A percentile compares a stretch with the other conserved stretches of the same genome.
Evolutionary conservation across 768 basidiomycete species (phyloP).

Genomic region (Kwoniella botswanensis): DNA sequence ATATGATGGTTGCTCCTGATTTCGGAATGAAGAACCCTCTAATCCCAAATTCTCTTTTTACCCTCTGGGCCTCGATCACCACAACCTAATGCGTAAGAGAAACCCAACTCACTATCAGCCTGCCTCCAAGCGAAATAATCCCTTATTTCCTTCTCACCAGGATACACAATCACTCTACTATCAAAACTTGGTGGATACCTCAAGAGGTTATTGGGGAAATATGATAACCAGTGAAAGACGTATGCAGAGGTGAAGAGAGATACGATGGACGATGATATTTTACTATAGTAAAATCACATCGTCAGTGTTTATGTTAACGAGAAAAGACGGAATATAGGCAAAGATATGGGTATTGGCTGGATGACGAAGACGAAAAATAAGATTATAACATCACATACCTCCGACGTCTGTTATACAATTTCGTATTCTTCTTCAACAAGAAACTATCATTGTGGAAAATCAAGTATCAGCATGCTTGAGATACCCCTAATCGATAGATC

Average conservation of each 20-base stretch:
- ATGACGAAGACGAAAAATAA: not conserved
- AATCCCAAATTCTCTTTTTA: too few species aligned
- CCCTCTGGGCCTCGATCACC: too few species aligned
- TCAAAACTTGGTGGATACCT: constrained; percentile 91
- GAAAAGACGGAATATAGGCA: not conserved
- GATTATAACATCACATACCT: constrained; percentile 52
- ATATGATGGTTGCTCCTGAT: too few species aligned
- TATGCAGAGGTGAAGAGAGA: constrained; percentile 91
- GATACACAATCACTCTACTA: constrained; percentile 83
- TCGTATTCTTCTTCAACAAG: constrained; percentile 74
- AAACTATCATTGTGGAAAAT: constrained; percentile 65
- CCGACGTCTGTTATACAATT: constrained; percentile 79
- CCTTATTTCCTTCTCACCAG: constrained; percentile 69
- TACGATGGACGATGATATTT: constrained; percentile 80
- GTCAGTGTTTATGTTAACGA: not conserved
- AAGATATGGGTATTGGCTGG: too few species aligned
- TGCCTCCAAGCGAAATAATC: constrained; percentile 98
- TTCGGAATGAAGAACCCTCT: too few species aligned
- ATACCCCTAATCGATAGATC: not conserved
- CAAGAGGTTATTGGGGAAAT: constrained; percentile 70
- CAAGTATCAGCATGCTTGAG: not conserved
- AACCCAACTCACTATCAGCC: constrained; percentile 75
- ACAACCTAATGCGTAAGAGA: not conserved
- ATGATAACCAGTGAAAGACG: constrained; percentile 80
- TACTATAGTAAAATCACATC: constrained; percentile 62